phyloP scores from a whole-genome alignment of 2,329 filamentous ascomycete species.

The Stachybotrys echinatus region DNA sequence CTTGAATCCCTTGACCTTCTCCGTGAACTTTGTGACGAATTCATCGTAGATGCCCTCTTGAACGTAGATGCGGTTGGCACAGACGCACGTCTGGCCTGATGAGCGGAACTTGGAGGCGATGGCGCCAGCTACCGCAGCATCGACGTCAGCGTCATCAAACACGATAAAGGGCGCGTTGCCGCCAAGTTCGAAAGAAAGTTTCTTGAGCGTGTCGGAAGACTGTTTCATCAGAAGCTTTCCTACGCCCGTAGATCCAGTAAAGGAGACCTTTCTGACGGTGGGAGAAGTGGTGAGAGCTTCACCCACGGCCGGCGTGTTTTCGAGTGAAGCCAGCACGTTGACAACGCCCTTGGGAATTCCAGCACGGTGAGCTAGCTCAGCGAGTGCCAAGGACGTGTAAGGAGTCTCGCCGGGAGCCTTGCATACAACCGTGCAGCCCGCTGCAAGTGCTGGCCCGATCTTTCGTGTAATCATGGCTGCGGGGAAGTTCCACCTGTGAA shows the following conservation, averaged over 20 bases:
- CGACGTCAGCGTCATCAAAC: slow-evolving; percentile 90
- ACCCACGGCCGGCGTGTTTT: slow-evolving; percentile 78
- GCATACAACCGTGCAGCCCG: slow-evolving; percentile 90
- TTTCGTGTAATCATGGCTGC: slow-evolving; percentile 71
- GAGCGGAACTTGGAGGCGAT: slow-evolving; percentile 88
- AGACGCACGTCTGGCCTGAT: slow-evolving; percentile 93
- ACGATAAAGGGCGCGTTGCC: slow-evolving; percentile 96
- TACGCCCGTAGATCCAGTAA: slow-evolving; percentile 74
- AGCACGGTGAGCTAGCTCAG: slow-evolving; percentile 79
- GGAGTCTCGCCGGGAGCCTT: slow-evolving; percentile 93
- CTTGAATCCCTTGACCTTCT: slow-evolving; percentile 68
- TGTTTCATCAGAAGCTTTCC: slow-evolving; percentile 84
- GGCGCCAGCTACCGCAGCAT: slow-evolving; percentile 76
- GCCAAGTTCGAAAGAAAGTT: slow-evolving; percentile 80
- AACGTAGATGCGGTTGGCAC: slow-evolving; percentile 77
- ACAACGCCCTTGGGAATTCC: slow-evolving; percentile 88
- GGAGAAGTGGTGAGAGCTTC: slow-evolving; percentile 66
- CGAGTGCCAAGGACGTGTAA: slow-evolving; percentile 81
- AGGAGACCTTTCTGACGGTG: slow-evolving; percentile 82
- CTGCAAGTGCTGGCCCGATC: slow-evolving; percentile 71
- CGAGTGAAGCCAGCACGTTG: slow-evolving; percentile 75
- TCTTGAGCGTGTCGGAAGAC: slow-evolving; percentile 77
- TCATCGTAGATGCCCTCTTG: slow-evolving; percentile 73
- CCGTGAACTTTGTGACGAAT: slow-evolving; percentile 64
- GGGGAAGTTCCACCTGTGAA: slow-evolving; percentile 74